Evolutionary conservation across 805 yeast species (phyloP).

Genomic region (Ogataea nakhonphanomensis): DNA sequence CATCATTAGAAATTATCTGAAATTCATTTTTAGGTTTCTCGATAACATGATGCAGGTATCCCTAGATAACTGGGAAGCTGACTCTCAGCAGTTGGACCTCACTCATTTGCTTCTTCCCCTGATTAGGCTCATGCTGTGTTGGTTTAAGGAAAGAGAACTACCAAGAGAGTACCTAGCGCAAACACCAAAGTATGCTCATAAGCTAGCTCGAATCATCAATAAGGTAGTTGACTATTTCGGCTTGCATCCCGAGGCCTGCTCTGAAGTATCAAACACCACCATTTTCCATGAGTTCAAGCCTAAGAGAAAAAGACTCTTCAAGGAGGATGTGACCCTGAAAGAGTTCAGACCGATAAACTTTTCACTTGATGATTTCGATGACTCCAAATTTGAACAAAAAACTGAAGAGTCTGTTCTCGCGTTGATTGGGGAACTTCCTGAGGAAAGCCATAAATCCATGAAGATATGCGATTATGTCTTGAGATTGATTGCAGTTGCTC

Average conservation of each 20-base stretch:
- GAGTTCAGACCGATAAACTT: slow-evolving; percentile 56
- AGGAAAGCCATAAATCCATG: slow-evolving; percentile 24
- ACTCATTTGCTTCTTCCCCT: slow-evolving; percentile 34
- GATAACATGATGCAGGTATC: slow-evolving; percentile 30
- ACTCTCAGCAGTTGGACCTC: slow-evolving; percentile 17
- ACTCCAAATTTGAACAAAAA: slow-evolving; percentile 41
- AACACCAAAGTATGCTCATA: slow-evolving; percentile 15
- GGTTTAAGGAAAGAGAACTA: slow-evolving; percentile 51
- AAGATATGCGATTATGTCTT: slow-evolving; percentile 32
- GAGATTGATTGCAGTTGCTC: slow-evolving; percentile 35
- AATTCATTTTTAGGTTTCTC: slow-evolving; percentile 41
- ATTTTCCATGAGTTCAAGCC: slow-evolving; percentile 34
- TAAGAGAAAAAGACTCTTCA: slow-evolving; percentile 49
- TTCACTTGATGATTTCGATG: slow-evolving; percentile 60
- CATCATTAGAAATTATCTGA: slow-evolving; percentile 33
- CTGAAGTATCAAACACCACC: slow-evolving; percentile 1
- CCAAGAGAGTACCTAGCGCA: slow-evolving; percentile 33
- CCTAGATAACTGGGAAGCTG: slow-evolving; percentile 23
- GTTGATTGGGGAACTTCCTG: slow-evolving; percentile 33
- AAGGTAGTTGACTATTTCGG: slow-evolving; percentile 17
- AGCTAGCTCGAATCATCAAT: slow-evolving; percentile 23
- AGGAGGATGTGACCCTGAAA: slow-evolving; percentile 61
- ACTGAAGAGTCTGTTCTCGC: slow-evolving; percentile 30
- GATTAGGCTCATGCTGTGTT: slow-evolving; percentile 50
- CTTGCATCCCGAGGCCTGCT: slow-evolving; percentile 6